Evolutionary conservation across 2,329 filamentous ascomycete species (phyloP).

Genomic region (Colletotrichum caudatum): DNA sequence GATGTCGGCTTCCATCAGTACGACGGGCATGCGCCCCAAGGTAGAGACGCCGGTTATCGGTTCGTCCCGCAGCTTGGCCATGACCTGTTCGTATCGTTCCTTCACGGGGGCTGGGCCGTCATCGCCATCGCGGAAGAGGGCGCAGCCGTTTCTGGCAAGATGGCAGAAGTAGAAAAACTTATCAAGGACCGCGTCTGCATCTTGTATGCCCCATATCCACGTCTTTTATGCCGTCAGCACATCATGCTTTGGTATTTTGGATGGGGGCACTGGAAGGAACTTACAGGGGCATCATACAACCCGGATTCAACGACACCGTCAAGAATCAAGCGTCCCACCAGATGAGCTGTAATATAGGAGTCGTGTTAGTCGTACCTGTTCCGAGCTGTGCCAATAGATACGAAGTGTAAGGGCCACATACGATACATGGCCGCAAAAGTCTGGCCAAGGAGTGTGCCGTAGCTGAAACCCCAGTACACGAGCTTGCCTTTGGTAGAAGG

Average conservation of each 20-base stretch:
- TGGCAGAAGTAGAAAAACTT: constrained; percentile 62
- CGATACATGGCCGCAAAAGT: constrained; percentile 55
- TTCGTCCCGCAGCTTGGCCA: constrained; percentile 50
- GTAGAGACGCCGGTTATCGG: constrained; percentile 51
- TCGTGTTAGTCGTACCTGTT: constrained; percentile 7
- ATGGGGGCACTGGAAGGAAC: neutral
- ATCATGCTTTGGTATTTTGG: neutral
- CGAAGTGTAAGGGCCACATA: constrained; percentile 7
- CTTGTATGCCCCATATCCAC: constrained; percentile 55
- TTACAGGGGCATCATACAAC: constrained; percentile 52
- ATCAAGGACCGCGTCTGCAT: constrained; percentile 60
- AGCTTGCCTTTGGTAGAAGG: constrained; percentile 44
- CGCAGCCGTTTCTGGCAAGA: constrained; percentile 55
- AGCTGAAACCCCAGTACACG: constrained; percentile 54
- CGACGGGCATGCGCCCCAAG: constrained; percentile 48
- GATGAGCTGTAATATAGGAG: constrained; percentile 18
- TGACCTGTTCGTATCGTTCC: constrained; percentile 49
- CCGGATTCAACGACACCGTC: constrained; percentile 48
- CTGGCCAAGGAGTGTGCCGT: constrained; percentile 53
- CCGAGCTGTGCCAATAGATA: neutral
- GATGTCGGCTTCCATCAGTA: constrained; percentile 54
- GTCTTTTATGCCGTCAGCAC: constrained; percentile 18
- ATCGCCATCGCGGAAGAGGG: constrained; percentile 53
- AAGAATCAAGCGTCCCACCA: constrained; percentile 50
- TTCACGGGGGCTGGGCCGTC: constrained; percentile 42